These are phyloP conservation scores for Colletotrichum tanaceti DNA, from an alignment of 2,329 filamentous ascomycete species.

Conservation along the genomic window DNA sequence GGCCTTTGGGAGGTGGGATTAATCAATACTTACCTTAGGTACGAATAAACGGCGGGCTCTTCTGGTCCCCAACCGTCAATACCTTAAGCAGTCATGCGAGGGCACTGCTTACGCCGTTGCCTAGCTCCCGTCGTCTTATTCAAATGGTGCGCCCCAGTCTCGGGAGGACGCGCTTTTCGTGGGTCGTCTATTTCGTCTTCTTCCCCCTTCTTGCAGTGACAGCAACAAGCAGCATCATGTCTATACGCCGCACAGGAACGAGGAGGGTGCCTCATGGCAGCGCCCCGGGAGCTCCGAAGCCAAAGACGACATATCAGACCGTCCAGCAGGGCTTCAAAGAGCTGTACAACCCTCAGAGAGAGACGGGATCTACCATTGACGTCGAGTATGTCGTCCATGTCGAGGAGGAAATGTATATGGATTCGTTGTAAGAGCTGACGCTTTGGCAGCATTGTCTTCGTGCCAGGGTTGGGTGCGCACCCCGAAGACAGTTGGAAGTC, in stretches of 20 bases:
- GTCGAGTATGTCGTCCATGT: conserved; percentile 48
- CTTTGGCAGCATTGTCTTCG: conserved; percentile 52
- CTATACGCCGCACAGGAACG: conserved; percentile 35
- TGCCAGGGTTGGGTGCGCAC: conserved; percentile 55
- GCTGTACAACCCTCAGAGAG: conserved; percentile 49
- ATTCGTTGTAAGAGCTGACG: conserved; percentile 28
- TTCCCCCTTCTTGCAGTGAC: neutral
- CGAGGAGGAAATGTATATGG: neutral
- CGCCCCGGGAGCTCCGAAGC: conserved; percentile 38
- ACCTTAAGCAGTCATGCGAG: conserved; percentile 25
- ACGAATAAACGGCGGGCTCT: too few species aligned
- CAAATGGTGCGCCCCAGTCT: conserved; percentile 25
- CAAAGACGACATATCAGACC: conserved; percentile 51
- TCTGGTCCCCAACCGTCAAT: conserved; percentile 16
- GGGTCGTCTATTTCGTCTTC: neutral
- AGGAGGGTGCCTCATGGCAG: conserved; percentile 35
- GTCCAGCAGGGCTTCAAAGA: conserved; percentile 55
- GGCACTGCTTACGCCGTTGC: conserved; percentile 24
- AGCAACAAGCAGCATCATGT: conserved; percentile 25
- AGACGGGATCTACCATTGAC: conserved; percentile 47
- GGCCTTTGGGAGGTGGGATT: neutral
- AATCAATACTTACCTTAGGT: neutral
- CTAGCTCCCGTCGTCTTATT: conserved; percentile 27
- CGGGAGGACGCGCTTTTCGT: neutral
- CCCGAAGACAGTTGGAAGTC: conserved; percentile 56